Conservation (phyloP, 1,284 basidiomycete species). For the Spongispora temasekensis region DNA sequence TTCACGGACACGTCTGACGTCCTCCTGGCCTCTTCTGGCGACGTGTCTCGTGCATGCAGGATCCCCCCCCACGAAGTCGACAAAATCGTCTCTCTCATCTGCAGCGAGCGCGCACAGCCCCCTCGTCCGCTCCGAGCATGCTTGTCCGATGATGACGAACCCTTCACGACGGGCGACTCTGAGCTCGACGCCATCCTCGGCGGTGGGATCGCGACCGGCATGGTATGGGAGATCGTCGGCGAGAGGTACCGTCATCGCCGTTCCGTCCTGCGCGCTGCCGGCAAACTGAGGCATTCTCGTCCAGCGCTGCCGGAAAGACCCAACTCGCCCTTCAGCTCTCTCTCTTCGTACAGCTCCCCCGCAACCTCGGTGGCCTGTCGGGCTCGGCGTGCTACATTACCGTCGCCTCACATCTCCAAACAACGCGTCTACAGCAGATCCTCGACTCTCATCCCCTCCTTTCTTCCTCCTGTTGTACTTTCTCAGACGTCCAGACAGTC, state of each 20-base stretch:
- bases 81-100: constrained; percentile 49
- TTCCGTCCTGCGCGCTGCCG: background rate
- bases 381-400: constrained; percentile 76
- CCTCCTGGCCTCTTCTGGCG: constrained; percentile 47
- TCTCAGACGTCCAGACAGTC: constrained; percentile 71
- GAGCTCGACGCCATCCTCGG: constrained; percentile 66
- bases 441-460: constrained; percentile 50
- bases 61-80: constrained; percentile 50
- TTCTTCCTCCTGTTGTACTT: constrained; percentile 46
- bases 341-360: constrained; percentile 71
- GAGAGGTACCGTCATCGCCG: constrained; percentile 61
- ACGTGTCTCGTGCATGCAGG: constrained; percentile 56
- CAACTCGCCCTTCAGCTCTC: constrained; percentile 82
- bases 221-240: constrained; percentile 84
- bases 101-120: constrained; percentile 38
- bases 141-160: constrained; percentile 39
- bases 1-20: constrained; percentile 50
- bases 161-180: constrained; percentile 70
- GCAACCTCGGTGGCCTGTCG: constrained; percentile 48
- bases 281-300: constrained; percentile 6
- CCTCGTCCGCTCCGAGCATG: constrained; percentile 42
- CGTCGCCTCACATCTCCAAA: constrained; percentile 72
- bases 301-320: constrained; percentile 85
- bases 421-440: constrained; percentile 63
- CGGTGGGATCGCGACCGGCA: constrained; percentile 74